phyloP scores from a whole-genome alignment of 2,329 filamentous ascomycete species.

The Pseudogymnoascus sp. region DNA sequence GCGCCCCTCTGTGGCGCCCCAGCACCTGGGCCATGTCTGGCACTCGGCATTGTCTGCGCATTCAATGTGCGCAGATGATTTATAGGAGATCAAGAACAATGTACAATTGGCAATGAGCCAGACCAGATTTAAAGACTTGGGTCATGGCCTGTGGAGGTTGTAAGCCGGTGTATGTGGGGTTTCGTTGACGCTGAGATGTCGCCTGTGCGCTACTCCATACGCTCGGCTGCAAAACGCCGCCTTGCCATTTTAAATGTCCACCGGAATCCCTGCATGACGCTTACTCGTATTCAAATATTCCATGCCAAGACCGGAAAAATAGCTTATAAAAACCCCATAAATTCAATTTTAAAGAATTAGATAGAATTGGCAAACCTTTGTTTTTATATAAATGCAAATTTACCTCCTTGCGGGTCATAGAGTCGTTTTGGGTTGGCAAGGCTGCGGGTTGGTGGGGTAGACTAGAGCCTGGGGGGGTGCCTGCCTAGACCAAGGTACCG shows the following conservation, averaged over 20 bases:
- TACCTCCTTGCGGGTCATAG: not conserved
- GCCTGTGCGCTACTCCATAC: constrained; percentile 5
- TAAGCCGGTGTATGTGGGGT: not conserved
- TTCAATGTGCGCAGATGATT: not conserved
- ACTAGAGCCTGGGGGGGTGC: not conserved
- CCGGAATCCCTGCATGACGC: not conserved
- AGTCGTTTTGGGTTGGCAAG: not conserved
- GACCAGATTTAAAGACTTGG: not conserved
- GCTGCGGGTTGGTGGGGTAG: constrained; percentile 5
- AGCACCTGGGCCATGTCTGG: constrained; percentile 27
- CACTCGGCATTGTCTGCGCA: constrained; percentile 36
- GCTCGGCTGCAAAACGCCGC: constrained; percentile 3
- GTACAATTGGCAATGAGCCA: not conserved
- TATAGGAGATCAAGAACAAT: not conserved
- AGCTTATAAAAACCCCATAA: not conserved
- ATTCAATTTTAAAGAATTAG: not conserved
- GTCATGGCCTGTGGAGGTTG: constrained; percentile 4
- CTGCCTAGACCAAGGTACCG: constrained; percentile 1
- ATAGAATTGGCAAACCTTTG: not conserved
- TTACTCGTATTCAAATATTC: not conserved
- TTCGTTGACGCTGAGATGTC: constrained; percentile 6
- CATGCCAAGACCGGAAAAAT: constrained; percentile 1
- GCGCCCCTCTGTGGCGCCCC: constrained; percentile 32
- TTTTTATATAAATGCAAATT: not conserved
- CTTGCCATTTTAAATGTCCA: not conserved